These are phyloP conservation scores for Ceratocystis colombiana DNA, from an alignment of 2,329 filamentous ascomycete genomes.

Conservation along the genomic window DNA sequence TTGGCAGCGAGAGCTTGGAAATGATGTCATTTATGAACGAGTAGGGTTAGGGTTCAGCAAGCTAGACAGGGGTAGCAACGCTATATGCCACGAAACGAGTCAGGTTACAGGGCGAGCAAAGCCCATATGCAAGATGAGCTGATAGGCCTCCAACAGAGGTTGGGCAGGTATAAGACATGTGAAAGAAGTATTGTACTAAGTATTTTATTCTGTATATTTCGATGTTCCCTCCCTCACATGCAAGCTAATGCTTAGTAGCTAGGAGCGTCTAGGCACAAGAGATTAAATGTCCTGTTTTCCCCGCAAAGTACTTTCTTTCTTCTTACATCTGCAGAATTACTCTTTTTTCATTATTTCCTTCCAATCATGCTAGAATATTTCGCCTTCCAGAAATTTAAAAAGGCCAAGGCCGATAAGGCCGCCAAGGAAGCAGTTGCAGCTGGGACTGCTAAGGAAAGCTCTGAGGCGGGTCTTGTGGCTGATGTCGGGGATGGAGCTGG, in stretches of 20 bases:
- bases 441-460: not conserved
- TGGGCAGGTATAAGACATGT: not conserved
- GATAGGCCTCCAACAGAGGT: not conserved
- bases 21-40: not conserved
- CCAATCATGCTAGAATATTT: conserved; percentile 52
- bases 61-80: not conserved
- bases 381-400: conserved; percentile 52
- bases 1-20: no score
- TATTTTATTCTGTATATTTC: no score
- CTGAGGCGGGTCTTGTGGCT: not conserved
- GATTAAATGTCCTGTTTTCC: no score
- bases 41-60: not conserved
- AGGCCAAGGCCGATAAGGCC: conserved; percentile 44
- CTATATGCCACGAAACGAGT: no score
- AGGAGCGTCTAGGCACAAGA: no score
- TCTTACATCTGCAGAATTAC: not conserved
- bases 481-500: not conserved
- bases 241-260: no score
- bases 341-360: not conserved
- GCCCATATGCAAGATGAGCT: not conserved
- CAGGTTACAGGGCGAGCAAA: no score
- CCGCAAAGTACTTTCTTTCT: conserved; percentile 2
- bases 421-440: conserved; percentile 27
- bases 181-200: not conserved
- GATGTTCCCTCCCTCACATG: no score